Evolutionary conservation across 2,329 filamentous ascomycete species (phyloP).

Genomic region (Ophiocordyceps sinensis): DNA sequence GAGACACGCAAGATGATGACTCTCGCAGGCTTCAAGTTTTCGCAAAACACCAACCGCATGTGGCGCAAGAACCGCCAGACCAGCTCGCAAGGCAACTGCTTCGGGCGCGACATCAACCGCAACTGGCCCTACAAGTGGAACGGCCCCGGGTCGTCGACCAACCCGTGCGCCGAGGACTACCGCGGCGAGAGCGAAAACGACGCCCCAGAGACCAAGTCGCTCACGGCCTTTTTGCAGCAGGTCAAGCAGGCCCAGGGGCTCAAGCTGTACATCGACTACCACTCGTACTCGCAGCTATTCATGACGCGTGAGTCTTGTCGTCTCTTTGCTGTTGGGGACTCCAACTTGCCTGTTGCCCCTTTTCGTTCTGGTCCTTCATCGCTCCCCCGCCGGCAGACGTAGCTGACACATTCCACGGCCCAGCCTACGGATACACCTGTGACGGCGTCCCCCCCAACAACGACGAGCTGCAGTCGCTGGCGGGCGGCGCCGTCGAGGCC

Average conservation of each 20-base stretch:
- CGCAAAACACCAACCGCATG: slow-evolving; percentile 39
- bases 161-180: slow-evolving; percentile 36
- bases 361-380: too few species aligned
- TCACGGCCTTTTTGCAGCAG: slow-evolving; percentile 22
- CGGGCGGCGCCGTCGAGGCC: slow-evolving; percentile 31
- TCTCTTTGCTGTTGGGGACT: not conserved
- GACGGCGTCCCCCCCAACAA: slow-evolving; percentile 28
- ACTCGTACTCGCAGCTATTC: slow-evolving; percentile 48
- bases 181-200: slow-evolving; percentile 27
- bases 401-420: not conserved
- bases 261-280: slow-evolving; percentile 50
- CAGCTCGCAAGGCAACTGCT: slow-evolving; percentile 23
- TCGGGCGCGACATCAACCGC: slow-evolving; percentile 43
- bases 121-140: slow-evolving; percentile 45
- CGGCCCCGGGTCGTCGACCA: slow-evolving; percentile 29
- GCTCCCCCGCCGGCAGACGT: too few species aligned
- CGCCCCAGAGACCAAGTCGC: slow-evolving; percentile 34
- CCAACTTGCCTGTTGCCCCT: too few species aligned
- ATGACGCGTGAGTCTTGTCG: slow-evolving; percentile 40
- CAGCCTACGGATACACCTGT: slow-evolving; percentile 46
- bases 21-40: slow-evolving; percentile 38
- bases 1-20: too few species aligned
- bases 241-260: slow-evolving; percentile 29
- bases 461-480: slow-evolving; percentile 32
- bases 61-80: slow-evolving; percentile 47